Evolutionary conservation across 176 grass and related monocot species (phyloP).

Genomic region (Tillandsia leiboldiana): DNA sequence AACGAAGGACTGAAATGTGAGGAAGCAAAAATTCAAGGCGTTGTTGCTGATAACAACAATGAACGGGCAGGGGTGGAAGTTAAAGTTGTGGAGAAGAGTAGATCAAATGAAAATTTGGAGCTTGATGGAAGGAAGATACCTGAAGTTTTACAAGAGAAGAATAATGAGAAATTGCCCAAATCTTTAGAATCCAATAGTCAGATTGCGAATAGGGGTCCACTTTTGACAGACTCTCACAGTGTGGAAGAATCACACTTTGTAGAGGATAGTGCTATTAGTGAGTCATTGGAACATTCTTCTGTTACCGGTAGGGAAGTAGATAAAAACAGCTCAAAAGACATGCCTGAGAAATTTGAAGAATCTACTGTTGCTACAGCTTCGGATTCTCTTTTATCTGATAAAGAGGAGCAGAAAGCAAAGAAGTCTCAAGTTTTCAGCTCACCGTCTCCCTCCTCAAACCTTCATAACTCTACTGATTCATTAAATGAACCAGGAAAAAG

Average conservation of each 20-base stretch:
- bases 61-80: conserved; percentile 24
- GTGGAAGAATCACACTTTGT: conserved; percentile 26
- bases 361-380: conserved; percentile 29
- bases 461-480: conserved; percentile 36
- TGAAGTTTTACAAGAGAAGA: conserved; percentile 30
- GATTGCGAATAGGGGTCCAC: conserved; percentile 22
- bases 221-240: conserved; percentile 34
- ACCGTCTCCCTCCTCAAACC: conserved; percentile 30
- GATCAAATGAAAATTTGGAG: conserved; percentile 27
- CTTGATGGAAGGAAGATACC: conserved; percentile 35
- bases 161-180: conserved; percentile 29
- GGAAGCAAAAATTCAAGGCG: conserved; percentile 38
- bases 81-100: conserved; percentile 35
- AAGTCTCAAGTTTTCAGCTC: conserved; percentile 31
- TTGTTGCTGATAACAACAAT: conserved; percentile 9
- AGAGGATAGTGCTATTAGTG: conserved; percentile 22
- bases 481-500: conserved; percentile 37
- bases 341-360: conserved; percentile 23
- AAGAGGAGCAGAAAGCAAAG: conserved; percentile 44
- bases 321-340: conserved; percentile 30
- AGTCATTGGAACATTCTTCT: conserved; percentile 10
- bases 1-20: conserved; percentile 32
- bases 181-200: conserved; percentile 28
- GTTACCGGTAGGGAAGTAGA: conserved; percentile 22
- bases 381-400: conserved; percentile 23